These are phyloP conservation scores for Acanthamoeba polyphaga DNA, from an alignment of 208 protist genomes.

Conservation along the genomic window DNA sequence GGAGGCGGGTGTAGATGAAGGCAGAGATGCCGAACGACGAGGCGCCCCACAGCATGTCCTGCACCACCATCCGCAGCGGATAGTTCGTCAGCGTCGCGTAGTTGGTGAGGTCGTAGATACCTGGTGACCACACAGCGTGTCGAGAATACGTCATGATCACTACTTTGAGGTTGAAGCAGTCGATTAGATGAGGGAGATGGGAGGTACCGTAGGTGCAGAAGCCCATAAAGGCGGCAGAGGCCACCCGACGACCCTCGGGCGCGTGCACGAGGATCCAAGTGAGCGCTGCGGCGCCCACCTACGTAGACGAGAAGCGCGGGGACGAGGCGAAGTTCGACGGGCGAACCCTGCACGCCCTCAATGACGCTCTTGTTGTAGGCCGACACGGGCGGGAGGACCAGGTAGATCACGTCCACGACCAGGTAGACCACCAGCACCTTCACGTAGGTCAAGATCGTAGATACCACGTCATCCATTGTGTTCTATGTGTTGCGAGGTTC, in stretches of 20 bases:
- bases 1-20: not conserved
- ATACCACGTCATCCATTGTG: too few species aligned
- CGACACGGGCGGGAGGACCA: not conserved
- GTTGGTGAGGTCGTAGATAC: not conserved
- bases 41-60: not conserved
- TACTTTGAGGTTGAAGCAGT: too few species aligned
- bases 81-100: not conserved
- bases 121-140: too few species aligned
- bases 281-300: not conserved
- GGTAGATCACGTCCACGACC: constrained; percentile 7
- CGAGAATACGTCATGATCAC: too few species aligned
- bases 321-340: not conserved
- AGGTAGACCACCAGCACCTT: not conserved
- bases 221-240: not conserved
- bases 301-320: not conserved
- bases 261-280: not conserved
- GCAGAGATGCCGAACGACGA: not conserved
- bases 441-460: not conserved
- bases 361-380: not conserved
- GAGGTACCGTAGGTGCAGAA: not conserved
- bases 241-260: not conserved
- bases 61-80: not conserved
- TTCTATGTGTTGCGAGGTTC: too few species aligned
- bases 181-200: too few species aligned
- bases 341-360: not conserved